Base-by-base conservation (phyloP, 2,329 filamentous ascomycete species). In the Aureobasidium vineae region DNA sequence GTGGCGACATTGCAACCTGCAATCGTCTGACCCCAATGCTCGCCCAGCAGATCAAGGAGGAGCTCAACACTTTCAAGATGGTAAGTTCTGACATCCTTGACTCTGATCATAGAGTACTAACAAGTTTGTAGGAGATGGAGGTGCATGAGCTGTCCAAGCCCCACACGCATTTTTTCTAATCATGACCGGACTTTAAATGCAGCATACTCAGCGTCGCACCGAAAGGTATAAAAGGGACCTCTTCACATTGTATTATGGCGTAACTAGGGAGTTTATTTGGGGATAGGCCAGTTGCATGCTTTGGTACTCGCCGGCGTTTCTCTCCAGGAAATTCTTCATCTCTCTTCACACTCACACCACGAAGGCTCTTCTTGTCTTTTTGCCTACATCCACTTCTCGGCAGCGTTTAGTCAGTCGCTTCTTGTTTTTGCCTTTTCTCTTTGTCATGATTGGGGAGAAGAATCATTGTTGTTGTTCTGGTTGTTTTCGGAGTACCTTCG, bases 1-100 rank as follows among this genome's bases (percentile, higher is more conserved):
- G 95, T 64, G 95, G 95, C 65, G 95, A 99, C 68, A 90, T 98
- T 79, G 93, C 95, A 13, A 99, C 95, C 1, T 99, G 95, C 86
- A 99, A 99, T 76, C 91, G 94, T 71, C 84, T 99, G 71, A 99
- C 95, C 57, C 95, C 95, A 15, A 93, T 97, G 85, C 86, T 99
- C 70, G 95, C 95, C 53, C 95, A 99, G 80, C 95, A 99, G 78
- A 99, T 99, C 81, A 98, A 98, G 81, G 95, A 99, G 81, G 95
- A 99, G 81, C 86, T 99, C 72, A 99, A 99, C 81, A 96, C 89
- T 72, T 99, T 99, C 84, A 99, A 99, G 79, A 99, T 99, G 95
- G 92, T 95, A 82, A 69, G 88, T 79, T 23, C 33, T 57, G 41
- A 65, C 40, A 52, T 16, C 28, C n/a, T 28, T 5, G 13, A 2